phyloP scores from a whole-genome alignment of 1,284 basidiomycete genomes.

The Ganoderma leucocontextum region DNA sequence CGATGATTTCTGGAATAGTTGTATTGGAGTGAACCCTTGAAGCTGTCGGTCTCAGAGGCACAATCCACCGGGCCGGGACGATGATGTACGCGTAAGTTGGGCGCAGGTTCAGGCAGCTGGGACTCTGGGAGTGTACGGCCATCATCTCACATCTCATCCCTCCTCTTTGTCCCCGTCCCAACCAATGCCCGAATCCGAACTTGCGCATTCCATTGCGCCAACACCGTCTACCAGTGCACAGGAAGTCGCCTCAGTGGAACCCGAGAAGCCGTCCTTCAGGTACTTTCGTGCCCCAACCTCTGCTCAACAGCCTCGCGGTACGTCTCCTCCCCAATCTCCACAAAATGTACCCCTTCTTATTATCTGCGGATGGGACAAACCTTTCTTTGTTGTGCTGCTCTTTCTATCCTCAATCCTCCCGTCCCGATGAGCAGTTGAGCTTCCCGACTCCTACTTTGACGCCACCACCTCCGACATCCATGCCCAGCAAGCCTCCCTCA shows the following conservation, averaged over 20 bases:
- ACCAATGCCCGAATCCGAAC: neutral
- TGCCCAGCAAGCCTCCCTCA: constrained; percentile 69
- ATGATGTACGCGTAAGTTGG: no score
- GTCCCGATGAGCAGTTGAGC: constrained; percentile 40
- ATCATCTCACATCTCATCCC: neutral
- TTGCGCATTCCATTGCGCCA: neutral
- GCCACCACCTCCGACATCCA: constrained; percentile 81
- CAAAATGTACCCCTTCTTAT: neutral
- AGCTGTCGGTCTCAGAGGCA: no score
- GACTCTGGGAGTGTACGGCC: neutral
- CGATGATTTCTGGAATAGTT: no score
- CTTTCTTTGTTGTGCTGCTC: neutral
- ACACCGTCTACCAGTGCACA: constrained; percentile 4
- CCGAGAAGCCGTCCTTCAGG: constrained; percentile 26
- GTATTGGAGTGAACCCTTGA: no score
- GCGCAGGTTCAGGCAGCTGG: no score
- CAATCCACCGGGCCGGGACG: no score
- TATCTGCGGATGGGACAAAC: neutral
- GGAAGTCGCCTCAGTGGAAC: neutral
- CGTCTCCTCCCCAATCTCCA: constrained; percentile 17
- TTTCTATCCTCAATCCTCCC: neutral
- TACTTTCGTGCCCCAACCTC: constrained; percentile 34
- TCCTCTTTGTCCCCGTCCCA: neutral
- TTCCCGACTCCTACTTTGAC: constrained; percentile 79
- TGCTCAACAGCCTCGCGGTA: constrained; percentile 29